Conservation (phyloP, 1,284 basidiomycete genomes). For the Leccinum pachyderme region DNA sequence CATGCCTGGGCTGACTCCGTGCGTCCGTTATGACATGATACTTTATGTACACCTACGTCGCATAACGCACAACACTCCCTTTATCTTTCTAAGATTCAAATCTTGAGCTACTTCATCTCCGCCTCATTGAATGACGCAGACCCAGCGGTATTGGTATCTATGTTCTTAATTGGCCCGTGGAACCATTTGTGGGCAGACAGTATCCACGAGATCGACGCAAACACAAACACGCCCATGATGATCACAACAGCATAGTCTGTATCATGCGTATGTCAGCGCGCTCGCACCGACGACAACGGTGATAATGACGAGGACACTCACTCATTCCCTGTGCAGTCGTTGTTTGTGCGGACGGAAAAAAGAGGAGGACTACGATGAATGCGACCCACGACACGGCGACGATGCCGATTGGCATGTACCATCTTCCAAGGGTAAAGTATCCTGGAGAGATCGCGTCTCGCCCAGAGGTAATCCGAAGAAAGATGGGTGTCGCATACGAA, state of each 20-base stretch:
- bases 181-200: conserved; percentile 71
- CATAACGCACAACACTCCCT: background rate
- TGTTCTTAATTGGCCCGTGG: conserved; percentile 58
- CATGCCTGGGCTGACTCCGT: background rate
- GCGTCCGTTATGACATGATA: background rate
- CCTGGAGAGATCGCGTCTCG: conserved; percentile 55
- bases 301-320: conserved; percentile 29
- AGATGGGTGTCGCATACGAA: conserved; percentile 64
- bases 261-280: conserved; percentile 1
- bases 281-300: no score
- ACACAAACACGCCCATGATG: conserved; percentile 61
- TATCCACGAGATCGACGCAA: conserved; percentile 62
- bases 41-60: background rate
- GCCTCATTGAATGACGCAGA: background rate
- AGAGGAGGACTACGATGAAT: conserved; percentile 58
- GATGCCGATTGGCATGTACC: conserved; percentile 57
- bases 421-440: conserved; percentile 58
- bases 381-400: conserved; percentile 64
- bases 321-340: conserved; percentile 53
- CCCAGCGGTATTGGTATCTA: conserved; percentile 35
- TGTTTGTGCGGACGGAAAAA: conserved; percentile 54
- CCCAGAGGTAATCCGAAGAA: conserved; percentile 68
- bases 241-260: conserved; percentile 68
- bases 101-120: conserved; percentile 5
- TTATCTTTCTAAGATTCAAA: background rate